Percentiles rank a stretch among this genome's conserved stretches.
These are phyloP conservation scores for Albugo candida DNA, from an alignment of 352 stramenopile species.

Conservation along the genomic window DNA sequence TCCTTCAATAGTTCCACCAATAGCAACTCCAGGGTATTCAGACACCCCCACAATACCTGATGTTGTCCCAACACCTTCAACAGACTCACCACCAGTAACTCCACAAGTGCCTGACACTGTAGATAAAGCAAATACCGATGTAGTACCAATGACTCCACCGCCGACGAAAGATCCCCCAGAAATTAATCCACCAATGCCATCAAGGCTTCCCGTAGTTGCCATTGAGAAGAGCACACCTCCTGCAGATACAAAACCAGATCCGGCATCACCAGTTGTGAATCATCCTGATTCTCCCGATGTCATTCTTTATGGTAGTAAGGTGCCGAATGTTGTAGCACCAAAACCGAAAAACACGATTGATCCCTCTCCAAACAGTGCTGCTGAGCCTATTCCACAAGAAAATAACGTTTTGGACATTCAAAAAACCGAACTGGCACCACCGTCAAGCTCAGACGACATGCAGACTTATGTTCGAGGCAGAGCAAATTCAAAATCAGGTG, in stretches of 20 bases:
- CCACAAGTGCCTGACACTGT: neutral
- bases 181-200: neutral
- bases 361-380: neutral
- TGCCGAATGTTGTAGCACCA: neutral
- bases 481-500: slow-evolving; percentile 3
- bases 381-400: neutral
- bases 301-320: neutral
- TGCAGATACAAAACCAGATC: neutral
- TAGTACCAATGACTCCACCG: neutral
- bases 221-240: neutral
- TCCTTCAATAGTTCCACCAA: neutral
- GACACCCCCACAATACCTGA: too few species aligned
- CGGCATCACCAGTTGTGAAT: neutral
- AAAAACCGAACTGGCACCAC: neutral
- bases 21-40: neutral
- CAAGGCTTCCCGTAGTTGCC: neutral
- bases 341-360: neutral
- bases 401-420: neutral
- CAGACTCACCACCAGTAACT: slow-evolving; percentile 1
- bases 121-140: neutral
- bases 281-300: neutral
- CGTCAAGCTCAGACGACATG: neutral
- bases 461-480: neutral
- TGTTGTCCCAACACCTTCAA: neutral
- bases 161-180: neutral